These are phyloP conservation scores for Penicillium psychrosexuale DNA, from an alignment of 2,329 filamentous ascomycete genomes.

Conservation along the genomic window DNA sequence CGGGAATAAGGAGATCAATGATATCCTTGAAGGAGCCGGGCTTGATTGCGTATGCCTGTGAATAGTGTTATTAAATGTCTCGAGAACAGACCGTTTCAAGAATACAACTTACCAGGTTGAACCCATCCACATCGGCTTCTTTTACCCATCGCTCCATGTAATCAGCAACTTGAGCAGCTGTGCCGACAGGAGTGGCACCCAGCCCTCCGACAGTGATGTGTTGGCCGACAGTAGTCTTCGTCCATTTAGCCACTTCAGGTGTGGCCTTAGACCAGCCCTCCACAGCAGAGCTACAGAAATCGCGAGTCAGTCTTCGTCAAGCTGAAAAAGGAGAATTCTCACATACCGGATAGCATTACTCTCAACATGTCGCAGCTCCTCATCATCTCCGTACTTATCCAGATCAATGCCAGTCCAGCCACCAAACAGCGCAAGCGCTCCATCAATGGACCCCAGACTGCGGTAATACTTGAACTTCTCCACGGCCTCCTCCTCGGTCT, in stretches of 20 bases:
- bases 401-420: conserved; percentile 72
- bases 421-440: conserved; percentile 67
- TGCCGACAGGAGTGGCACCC: conserved; percentile 63
- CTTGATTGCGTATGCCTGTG: conserved; percentile 61
- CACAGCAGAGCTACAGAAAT: conserved; percentile 45
- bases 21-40: conserved; percentile 67
- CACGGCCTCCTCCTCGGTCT: conserved; percentile 63
- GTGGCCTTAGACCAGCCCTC: conserved; percentile 54
- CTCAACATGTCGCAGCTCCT: conserved; percentile 61
- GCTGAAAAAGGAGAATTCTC: background rate
- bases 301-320: conserved; percentile 5
- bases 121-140: conserved; percentile 70
- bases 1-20: conserved; percentile 62
- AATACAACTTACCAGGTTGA: conserved; percentile 60
- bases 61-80: conserved; percentile 1
- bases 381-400: conserved; percentile 58
- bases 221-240: conserved; percentile 66
- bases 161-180: conserved; percentile 62
- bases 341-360: conserved; percentile 56
- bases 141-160: conserved; percentile 64
- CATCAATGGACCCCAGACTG: conserved; percentile 61
- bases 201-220: conserved; percentile 67
- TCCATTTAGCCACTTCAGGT: conserved; percentile 65
- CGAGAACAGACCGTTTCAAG: background rate
- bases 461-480: conserved; percentile 62